A percentile compares a stretch with the other conserved stretches of the same genome.
Conservation (phyloP, 352 stramenopile species). For the Phytophthora rubi region DNA sequence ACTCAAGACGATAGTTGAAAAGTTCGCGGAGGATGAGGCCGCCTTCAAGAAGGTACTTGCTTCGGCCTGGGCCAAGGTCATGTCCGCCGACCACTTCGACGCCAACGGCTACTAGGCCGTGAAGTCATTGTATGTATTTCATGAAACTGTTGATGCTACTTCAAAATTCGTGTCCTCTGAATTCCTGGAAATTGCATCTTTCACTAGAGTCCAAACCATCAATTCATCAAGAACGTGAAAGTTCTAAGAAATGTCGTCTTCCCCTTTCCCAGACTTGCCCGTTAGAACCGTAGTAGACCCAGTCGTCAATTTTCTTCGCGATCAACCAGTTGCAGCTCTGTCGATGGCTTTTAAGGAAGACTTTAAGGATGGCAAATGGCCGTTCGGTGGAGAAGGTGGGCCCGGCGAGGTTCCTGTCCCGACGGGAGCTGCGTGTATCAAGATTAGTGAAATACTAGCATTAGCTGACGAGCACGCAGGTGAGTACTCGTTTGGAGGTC, state of each 20-base stretch:
- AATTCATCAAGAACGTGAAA: too few relatives aligned
- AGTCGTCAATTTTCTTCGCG: too few relatives aligned
- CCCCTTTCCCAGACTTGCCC: too few relatives aligned
- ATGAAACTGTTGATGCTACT: too few relatives aligned
- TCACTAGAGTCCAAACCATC: too few relatives aligned
- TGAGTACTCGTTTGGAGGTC: conserved; percentile 12
- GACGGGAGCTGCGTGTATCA: not conserved
- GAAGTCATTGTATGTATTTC: too few relatives aligned
- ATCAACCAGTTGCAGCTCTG: too few relatives aligned
- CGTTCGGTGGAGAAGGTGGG: not conserved
- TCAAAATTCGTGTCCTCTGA: too few relatives aligned
- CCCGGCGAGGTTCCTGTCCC: not conserved
- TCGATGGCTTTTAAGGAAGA: not conserved
- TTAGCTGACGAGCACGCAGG: not conserved
- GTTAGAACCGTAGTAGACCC: too few relatives aligned
- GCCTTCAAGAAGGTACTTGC: conserved; percentile 33
- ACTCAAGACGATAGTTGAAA: conserved; percentile 28
- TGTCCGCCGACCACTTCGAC: conserved; percentile 37
- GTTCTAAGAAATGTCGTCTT: too few relatives aligned
- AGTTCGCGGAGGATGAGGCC: conserved; percentile 22
- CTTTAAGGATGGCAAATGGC: not conserved
- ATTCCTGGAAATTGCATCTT: too few relatives aligned
- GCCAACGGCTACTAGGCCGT: conserved; percentile 23
- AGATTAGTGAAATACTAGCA: conserved; percentile 10
- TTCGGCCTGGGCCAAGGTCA: conserved; percentile 32